A percentile compares a stretch with the other conserved stretches of the same genome.
Evolutionary conservation across 176 grass and related monocot genomes (phyloP).

Genomic region (Stipa capillata): DNA sequence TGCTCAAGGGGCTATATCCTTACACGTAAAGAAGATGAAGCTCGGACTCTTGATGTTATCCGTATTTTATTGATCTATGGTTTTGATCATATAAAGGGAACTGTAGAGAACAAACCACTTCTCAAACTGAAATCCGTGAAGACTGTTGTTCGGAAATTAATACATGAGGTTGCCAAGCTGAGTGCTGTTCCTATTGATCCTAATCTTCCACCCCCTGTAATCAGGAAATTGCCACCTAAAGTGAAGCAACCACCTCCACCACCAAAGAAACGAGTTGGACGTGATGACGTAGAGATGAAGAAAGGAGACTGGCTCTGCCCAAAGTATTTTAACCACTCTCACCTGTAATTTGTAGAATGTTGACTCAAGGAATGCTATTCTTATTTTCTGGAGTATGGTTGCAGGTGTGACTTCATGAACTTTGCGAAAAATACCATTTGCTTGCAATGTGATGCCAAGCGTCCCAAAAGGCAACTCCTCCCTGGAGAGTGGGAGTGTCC

Average conservation of each 20-base stretch:
- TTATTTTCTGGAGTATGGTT: slow-evolving; percentile 27
- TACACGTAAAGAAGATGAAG: slow-evolving; percentile 90
- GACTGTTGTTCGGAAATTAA: slow-evolving; percentile 66
- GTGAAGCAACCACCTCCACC: slow-evolving; percentile 81
- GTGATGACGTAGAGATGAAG: slow-evolving; percentile 97
- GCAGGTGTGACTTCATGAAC: slow-evolving; percentile 99
- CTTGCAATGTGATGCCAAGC: slow-evolving; percentile 89
- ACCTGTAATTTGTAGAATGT: slow-evolving; percentile 19
- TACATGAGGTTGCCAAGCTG: slow-evolving; percentile 75
- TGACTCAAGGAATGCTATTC: slow-evolving; percentile 12
- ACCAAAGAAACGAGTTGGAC: slow-evolving; percentile 86
- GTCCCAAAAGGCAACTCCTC: slow-evolving; percentile 82
- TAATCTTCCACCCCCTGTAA: slow-evolving; percentile 65
- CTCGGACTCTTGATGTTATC: slow-evolving; percentile 86
- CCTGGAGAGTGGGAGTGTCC: slow-evolving; percentile 98
- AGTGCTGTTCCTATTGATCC: slow-evolving; percentile 84
- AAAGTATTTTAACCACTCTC: slow-evolving; percentile 52
- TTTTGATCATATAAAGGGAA: slow-evolving; percentile 74
- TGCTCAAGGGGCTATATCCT: slow-evolving; percentile 91
- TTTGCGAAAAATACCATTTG: slow-evolving; percentile 88
- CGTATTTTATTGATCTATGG: slow-evolving; percentile 76
- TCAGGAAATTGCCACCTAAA: slow-evolving; percentile 71
- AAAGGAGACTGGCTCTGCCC: slow-evolving; percentile 99
- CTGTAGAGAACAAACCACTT: slow-evolving; percentile 78
- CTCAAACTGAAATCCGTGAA: slow-evolving; percentile 79